Conservation (phyloP, 768 basidiomycete genomes). For the Termitomyces sp. region DNA sequence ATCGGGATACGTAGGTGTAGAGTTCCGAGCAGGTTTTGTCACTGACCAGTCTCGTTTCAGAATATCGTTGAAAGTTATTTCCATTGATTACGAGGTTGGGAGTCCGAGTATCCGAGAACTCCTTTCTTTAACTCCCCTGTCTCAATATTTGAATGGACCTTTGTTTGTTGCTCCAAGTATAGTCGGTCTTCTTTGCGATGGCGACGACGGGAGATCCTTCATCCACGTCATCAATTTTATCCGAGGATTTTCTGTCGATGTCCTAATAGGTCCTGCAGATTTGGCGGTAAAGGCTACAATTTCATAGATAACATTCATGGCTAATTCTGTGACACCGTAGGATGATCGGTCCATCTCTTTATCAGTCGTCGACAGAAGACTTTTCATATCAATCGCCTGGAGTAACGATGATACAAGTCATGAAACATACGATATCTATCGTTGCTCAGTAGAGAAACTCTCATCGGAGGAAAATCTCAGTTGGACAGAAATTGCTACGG, state of each 20-base stretch:
- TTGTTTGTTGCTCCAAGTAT: conserved; percentile 11
- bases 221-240: conserved; percentile 9
- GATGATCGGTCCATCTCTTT: not conserved
- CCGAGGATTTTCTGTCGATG: not conserved
- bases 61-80: not conserved
- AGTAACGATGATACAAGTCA: not conserved
- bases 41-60: not conserved
- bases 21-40: not conserved
- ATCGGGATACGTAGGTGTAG: not conserved
- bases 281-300: not conserved
- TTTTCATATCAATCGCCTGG: not conserved
- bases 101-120: not conserved
- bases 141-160: not conserved
- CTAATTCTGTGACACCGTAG: not conserved
- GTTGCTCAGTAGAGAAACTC: conserved; percentile 2
- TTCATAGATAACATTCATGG: not conserved
- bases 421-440: not conserved
- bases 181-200: conserved; percentile 7
- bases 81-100: not conserved
- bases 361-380: conserved; percentile 1
- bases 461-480: not conserved
- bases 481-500: not conserved
- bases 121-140: not conserved
- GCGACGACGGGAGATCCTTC: not conserved
- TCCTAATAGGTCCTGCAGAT: not conserved